Evolutionary conservation across 192 early-diverging fungal species (phyloP).

Genomic region (Dispira parvispora): DNA sequence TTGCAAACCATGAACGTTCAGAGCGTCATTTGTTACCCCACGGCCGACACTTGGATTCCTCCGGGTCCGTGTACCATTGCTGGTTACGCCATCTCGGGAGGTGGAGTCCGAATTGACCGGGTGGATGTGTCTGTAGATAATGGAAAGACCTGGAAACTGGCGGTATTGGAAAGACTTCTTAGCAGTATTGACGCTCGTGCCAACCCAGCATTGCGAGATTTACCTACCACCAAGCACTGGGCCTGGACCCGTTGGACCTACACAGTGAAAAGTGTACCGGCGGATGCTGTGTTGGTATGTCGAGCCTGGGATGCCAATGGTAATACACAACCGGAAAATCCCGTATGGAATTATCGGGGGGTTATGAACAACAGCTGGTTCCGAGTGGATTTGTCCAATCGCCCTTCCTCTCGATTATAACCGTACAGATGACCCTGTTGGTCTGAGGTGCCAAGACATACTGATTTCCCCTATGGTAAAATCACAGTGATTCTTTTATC

Average conservation of each 20-base stretch:
- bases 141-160: slow-evolving; percentile 62
- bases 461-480: not conserved
- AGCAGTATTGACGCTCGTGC: slow-evolving; percentile 11
- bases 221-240: slow-evolving; percentile 37
- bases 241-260: slow-evolving; percentile 76
- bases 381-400: not conserved
- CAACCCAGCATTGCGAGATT: not conserved
- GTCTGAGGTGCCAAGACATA: not conserved
- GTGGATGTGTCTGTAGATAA: slow-evolving; percentile 69
- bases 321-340: slow-evolving; percentile 70
- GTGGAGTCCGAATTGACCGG: slow-evolving; percentile 52
- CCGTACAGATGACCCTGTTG: not conserved
- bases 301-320: slow-evolving; percentile 74
- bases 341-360: slow-evolving; percentile 63
- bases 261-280: slow-evolving; percentile 23
- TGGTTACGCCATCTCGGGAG: slow-evolving; percentile 71
- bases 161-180: slow-evolving; percentile 28
- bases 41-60: slow-evolving; percentile 28
- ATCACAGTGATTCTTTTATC: not conserved
- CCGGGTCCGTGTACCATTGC: slow-evolving; percentile 28
- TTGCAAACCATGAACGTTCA: slow-evolving; percentile 68
- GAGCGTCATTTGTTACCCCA: slow-evolving; percentile 48
- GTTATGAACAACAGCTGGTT: slow-evolving; percentile 63
- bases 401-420: not conserved
- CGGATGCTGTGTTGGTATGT: slow-evolving; percentile 43